Base-by-base conservation (phyloP, 2,329 filamentous ascomycete species). In the Magnaporthiopsis incrustans region DNA sequence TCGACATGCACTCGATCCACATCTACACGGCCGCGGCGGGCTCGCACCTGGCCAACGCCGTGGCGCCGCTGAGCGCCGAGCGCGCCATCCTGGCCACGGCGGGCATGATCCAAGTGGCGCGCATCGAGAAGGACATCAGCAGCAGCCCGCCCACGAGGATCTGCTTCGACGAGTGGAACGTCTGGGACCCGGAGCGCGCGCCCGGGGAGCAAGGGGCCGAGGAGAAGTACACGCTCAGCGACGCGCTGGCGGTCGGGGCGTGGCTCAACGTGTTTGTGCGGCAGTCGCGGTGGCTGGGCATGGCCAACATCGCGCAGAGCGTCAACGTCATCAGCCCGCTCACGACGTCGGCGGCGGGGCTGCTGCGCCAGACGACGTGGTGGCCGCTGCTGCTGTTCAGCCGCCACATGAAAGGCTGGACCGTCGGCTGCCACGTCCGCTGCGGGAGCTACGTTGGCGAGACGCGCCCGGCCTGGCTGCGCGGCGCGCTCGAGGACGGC, bases 141-240 rank as follows among this genome's bases (percentile, higher is more conserved):
- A 77, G 79, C 0, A 83, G 87, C n/a, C 82, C 84, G 4, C 78
- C 82, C 4, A 88, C 85, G 60, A 88, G 82, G 62, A 91, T 93
- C 72, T 92, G 89, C 79, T 92, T 92, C 72, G 90, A 93, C 72
- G 89, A 92, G 75, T 92, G 90, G 90, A 93, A 92, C 73, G 89
- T 92, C 11, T 93, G 89, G 89, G 89, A 91, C 69, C 88, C 89
- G 0, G 79, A 81, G 63, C 84, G 89, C 11, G 89, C 89, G 0
- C 88, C 88, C 0, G 90, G 90, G 22, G 85, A 89, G 69, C 74
- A 83, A 66, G 90, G 90, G 22, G 90, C 87, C 7, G 89, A 92
- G 75, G 89, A 92, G 72, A 78, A 75, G 69, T 91, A 92, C 77
- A 91, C 87, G 0, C 81, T 92, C 10, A 90, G 87, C 0, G 89